Evolutionary conservation across 163 green algal genomes (phyloP), one percentile per base, ranked within the genome.

Genomic region (Volvox carteri): DNA sequence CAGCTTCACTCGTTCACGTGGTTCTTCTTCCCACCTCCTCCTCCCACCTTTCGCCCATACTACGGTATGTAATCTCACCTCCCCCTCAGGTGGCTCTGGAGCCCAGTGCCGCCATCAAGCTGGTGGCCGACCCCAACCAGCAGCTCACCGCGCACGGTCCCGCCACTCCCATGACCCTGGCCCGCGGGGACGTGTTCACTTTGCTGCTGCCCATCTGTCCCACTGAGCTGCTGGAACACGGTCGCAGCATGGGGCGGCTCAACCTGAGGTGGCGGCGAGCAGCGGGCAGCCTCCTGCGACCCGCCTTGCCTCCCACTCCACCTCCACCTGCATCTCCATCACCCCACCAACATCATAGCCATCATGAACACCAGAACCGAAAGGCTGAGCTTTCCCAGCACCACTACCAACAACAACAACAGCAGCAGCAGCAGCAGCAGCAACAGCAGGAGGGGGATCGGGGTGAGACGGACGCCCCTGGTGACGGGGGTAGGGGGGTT

Each of bases 151-250:
- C 68, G 25, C 84, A 87, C 35, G 81, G 65, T 25, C 30, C 60
- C 23, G 18, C 14, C 41, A 48, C 16, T 28, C 42, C 39, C 30
- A 81, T n/a, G 42, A 25, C 35, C 2, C 68, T 89, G 23, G 35
- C 50, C 12, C 68, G 68, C 37, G 52, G 84, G 7, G 84, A 89
- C 70, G 70, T 89, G 14, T 52, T 83, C 37, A 89, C 84, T 41
- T 54, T 89, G 39, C 68, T 89, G 84, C 84, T 89, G 68, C 84
- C 84, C 48, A 83, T 89, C 68, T 89, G 84, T 68, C 84, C 84
- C 28, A 89, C 84, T 12, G 70, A 89, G 70, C 72, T 89, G n/a
- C 39, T 83, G 35, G 84, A 89, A 19, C 65, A 78, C 52, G 50
- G 25, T 1, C 68, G 68, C 39, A 77, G 70, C 84, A 83, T 89